Conservation (phyloP, 345 rosid genomes). For the Salix purpurea region DNA sequence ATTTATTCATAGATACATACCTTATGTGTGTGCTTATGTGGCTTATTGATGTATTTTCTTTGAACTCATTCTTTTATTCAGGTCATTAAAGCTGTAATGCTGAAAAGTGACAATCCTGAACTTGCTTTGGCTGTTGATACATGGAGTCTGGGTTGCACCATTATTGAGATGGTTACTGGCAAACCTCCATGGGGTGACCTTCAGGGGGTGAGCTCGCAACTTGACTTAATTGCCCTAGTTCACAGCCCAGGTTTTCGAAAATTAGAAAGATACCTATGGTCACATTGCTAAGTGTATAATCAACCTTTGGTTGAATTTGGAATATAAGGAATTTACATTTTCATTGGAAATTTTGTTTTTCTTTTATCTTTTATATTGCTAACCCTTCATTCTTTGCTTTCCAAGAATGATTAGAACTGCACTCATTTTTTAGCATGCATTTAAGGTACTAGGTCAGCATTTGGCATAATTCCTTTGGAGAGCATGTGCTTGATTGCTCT, state of each 20-base stretch:
- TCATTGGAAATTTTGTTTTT: background rate
- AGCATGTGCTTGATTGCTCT: background rate
- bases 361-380: background rate
- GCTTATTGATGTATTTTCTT: background rate
- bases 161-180: slow-evolving; percentile 64
- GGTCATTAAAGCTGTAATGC: slow-evolving; percentile 50
- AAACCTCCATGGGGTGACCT: slow-evolving; percentile 69
- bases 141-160: slow-evolving; percentile 73
- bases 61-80: slow-evolving; percentile 22
- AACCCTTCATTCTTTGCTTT: background rate
- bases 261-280: background rate
- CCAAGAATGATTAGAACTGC: background rate
- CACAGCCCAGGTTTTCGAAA: background rate
- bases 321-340: background rate
- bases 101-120: slow-evolving; percentile 39
- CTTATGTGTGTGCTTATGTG: background rate
- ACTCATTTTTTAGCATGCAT: background rate
- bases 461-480: background rate
- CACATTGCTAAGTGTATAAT: background rate
- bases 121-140: slow-evolving; percentile 72
- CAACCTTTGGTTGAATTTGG: background rate
- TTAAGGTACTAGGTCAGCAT: background rate
- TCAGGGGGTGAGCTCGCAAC: slow-evolving; percentile 51
- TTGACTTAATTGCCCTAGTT: background rate
- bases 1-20: background rate